phyloP scores from a whole-genome alignment of 805 yeast species.

The Tanozyma kutaoensis region DNA sequence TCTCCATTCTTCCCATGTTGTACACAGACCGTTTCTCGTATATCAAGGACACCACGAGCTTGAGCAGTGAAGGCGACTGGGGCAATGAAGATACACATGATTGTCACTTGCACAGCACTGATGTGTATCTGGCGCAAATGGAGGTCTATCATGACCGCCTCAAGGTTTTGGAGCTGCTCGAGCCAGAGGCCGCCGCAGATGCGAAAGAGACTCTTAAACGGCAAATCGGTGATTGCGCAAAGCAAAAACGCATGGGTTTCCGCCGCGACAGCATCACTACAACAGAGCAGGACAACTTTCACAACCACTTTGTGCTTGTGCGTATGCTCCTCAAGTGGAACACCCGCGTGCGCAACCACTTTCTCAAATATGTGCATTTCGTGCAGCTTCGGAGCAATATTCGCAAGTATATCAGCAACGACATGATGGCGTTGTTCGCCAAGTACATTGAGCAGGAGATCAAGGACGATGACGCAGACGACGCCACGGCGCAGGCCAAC shows the following conservation, averaged over 20 bases:
- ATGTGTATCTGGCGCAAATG: conserved; percentile 15
- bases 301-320: conserved; percentile 23
- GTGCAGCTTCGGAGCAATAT: conserved; percentile 15
- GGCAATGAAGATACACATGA: conserved; percentile 17
- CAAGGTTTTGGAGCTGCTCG: conserved; percentile 5
- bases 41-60: conserved; percentile 38
- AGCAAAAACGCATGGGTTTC: not conserved
- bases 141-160: conserved; percentile 14
- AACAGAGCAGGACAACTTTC: conserved; percentile 8
- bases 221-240: not conserved
- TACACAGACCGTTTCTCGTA: conserved; percentile 61
- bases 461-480: conserved; percentile 46
- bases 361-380: conserved; percentile 23
- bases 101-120: conserved; percentile 13
- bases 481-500: not conserved
- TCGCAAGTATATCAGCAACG: conserved; percentile 19
- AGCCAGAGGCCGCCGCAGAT: not conserved
- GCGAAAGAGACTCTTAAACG: not conserved
- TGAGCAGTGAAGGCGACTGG: conserved; percentile 2
- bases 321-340: conserved; percentile 31
- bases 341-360: conserved; percentile 16
- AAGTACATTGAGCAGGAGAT: conserved; percentile 13
- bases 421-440: conserved; percentile 19
- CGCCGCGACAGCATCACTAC: not conserved
- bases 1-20: conserved; percentile 48